Conservation (phyloP, 495 filamentous ascomycete genomes). For the Poronia punctata region DNA sequence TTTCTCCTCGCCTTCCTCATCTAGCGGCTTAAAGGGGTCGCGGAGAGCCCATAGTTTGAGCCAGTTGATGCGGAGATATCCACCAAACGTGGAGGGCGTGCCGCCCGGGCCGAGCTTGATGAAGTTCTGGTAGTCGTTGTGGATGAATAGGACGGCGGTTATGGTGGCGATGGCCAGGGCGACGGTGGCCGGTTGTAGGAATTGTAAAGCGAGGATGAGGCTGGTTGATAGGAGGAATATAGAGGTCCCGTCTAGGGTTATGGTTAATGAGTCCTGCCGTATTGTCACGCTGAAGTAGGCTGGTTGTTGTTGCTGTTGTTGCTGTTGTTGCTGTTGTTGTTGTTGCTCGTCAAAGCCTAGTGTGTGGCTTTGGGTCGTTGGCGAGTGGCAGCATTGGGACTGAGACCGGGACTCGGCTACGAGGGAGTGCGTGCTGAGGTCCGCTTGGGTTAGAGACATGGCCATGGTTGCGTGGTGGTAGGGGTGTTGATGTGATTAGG, state of each 20-base stretch:
- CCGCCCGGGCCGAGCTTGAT: constrained; percentile 73
- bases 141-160: constrained; percentile 50
- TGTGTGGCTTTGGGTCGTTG: constrained; percentile 9
- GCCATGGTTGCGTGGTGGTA: constrained; percentile 4
- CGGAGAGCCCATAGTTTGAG: constrained; percentile 52
- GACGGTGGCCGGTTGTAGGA: constrained; percentile 37
- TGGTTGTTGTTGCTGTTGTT: constrained; percentile 4
- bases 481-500: too few relatives aligned
- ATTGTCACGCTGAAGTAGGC: constrained; percentile 33
- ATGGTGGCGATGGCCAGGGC: constrained; percentile 42
- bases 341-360: constrained; percentile 3
- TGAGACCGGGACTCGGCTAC: neutral
- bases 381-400: too few relatives aligned
- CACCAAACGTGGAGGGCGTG: constrained; percentile 63
- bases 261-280: constrained; percentile 41
- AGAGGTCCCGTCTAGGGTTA: constrained; percentile 40
- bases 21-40: constrained; percentile 48
- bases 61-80: constrained; percentile 64
- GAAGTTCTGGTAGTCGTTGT: constrained; percentile 72
- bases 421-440: constrained; percentile 6
- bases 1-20: too few relatives aligned
- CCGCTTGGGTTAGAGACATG: constrained; percentile 6
- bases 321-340: constrained; percentile 10
- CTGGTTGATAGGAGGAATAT: constrained; percentile 37
- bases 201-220: constrained; percentile 43